Evolutionary conservation across 1,284 basidiomycete species (phyloP).

Genomic region (Wolfiporia cocos): DNA sequence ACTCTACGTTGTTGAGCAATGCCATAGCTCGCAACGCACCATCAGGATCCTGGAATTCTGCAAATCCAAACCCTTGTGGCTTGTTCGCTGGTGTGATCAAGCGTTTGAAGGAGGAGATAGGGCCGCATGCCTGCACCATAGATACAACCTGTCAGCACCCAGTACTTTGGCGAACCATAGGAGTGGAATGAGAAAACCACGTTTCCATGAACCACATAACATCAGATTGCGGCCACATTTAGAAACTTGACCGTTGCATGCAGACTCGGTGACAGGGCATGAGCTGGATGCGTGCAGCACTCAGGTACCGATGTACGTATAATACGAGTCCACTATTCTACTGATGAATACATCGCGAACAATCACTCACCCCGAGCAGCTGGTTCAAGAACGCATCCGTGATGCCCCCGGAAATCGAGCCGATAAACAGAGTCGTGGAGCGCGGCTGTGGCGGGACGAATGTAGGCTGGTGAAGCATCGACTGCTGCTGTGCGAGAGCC

Average conservation of each 20-base stretch:
- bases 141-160: not conserved
- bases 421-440: constrained; percentile 76
- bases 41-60: constrained; percentile 87
- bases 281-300: too few species aligned
- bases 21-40: constrained; percentile 78
- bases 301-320: too few species aligned
- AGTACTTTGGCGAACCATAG: too few species aligned
- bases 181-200: too few species aligned
- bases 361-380: constrained; percentile 61
- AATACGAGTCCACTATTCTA: too few species aligned
- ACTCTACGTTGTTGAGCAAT: constrained; percentile 78
- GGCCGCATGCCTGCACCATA: constrained; percentile 72
- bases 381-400: constrained; percentile 75
- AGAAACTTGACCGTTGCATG: too few species aligned
- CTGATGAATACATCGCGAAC: not conserved
- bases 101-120: constrained; percentile 83
- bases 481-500: constrained; percentile 79
- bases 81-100: constrained; percentile 86
- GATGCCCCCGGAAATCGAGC: constrained; percentile 93
- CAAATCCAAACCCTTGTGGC: constrained; percentile 94
- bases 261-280: too few species aligned
- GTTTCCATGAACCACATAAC: too few species aligned
- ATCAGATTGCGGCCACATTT: too few species aligned
- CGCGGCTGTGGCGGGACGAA: constrained; percentile 57
- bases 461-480: constrained; percentile 46